A percentile compares a stretch with the other conserved stretches of the same genome.
These are phyloP conservation scores for Brassica rapa DNA, from an alignment of 345 rosid species.

Conservation along the genomic window DNA sequence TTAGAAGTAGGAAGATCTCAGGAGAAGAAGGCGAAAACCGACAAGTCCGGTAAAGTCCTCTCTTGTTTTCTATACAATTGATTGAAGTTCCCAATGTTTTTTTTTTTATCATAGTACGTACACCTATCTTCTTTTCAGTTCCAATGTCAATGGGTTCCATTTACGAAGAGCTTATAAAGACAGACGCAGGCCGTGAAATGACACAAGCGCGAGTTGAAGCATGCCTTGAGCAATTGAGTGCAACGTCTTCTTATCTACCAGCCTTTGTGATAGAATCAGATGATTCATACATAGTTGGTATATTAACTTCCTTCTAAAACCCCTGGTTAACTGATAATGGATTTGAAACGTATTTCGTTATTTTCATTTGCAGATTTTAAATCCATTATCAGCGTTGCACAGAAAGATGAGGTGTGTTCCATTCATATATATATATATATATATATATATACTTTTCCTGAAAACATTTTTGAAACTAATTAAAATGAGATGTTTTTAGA, in stretches of 20 bases:
- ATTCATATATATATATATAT: background rate
- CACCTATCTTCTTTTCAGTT: constrained; percentile 47
- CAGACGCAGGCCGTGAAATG: constrained; percentile 71
- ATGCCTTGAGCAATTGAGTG: constrained; percentile 57
- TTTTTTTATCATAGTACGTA: constrained; percentile 24
- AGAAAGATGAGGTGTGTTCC: constrained; percentile 72
- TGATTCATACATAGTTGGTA: constrained; percentile 65
- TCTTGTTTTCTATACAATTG: background rate
- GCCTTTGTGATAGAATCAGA: constrained; percentile 47
- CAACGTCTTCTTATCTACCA: constrained; percentile 41
- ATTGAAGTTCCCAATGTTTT: background rate
- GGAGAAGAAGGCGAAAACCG: constrained; percentile 72
- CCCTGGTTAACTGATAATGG: background rate
- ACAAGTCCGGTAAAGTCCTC: constrained; percentile 57
- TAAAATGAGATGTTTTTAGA: constrained; percentile 42
- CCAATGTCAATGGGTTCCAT: constrained; percentile 64
- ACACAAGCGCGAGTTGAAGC: constrained; percentile 70
- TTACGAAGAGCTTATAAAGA: constrained; percentile 80
- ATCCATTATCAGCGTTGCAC: constrained; percentile 65
- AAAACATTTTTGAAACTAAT: constrained; percentile 8
- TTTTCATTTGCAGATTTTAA: constrained; percentile 58
- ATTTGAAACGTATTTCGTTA: background rate
- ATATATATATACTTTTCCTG: background rate
- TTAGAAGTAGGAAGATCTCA: constrained; percentile 66
- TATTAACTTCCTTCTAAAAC: constrained; percentile 6